These are phyloP conservation scores for Corallochytrium limacisporum DNA, from an alignment of 78 protist species.

Conservation along the genomic window DNA sequence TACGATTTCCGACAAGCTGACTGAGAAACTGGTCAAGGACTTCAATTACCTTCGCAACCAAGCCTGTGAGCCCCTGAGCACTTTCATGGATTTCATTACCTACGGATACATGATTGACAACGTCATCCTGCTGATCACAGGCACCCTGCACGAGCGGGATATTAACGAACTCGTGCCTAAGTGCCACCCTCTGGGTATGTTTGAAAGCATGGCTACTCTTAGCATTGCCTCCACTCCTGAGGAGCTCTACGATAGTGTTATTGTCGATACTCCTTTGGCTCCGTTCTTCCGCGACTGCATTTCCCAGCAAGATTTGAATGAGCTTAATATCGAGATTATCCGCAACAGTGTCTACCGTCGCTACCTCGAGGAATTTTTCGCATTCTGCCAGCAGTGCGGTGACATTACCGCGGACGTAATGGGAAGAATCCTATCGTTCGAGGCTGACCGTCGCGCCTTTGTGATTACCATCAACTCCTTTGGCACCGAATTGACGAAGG, in stretches of 20 bases:
- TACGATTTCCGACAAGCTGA: conserved; percentile 33
- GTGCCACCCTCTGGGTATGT: conserved; percentile 94
- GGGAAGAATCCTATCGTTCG: conserved; percentile 65
- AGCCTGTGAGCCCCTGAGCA: conserved; percentile 76
- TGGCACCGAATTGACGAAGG: conserved; percentile 64
- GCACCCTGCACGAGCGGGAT: conserved; percentile 79
- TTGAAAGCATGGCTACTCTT: conserved; percentile 66
- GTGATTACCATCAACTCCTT: conserved; percentile 85
- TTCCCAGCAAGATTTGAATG: conserved; percentile 73
- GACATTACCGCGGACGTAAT: conserved; percentile 68
- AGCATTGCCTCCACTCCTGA: conserved; percentile 40
- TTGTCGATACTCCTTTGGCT: conserved; percentile 90
- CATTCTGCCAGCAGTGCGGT: conserved; percentile 61
- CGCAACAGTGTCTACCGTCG: conserved; percentile 83
- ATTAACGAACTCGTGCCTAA: conserved; percentile 61
- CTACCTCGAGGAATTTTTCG: conserved; percentile 91
- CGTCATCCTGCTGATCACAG: conserved; percentile 81
- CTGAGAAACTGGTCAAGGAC: conserved; percentile 58
- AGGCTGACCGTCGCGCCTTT: conserved; percentile 93
- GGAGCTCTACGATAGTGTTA: conserved; percentile 81
- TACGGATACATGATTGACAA: conserved; percentile 96
- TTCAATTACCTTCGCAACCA: conserved; percentile 69
- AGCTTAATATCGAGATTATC: conserved; percentile 85
- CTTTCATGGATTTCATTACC: conserved; percentile 91
- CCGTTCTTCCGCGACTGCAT: conserved; percentile 6